Evolutionary conservation across 2,329 filamentous ascomycete species (phyloP), one percentile per base, ranked within the genome.

Genomic region (Diplodia seriata): DNA sequence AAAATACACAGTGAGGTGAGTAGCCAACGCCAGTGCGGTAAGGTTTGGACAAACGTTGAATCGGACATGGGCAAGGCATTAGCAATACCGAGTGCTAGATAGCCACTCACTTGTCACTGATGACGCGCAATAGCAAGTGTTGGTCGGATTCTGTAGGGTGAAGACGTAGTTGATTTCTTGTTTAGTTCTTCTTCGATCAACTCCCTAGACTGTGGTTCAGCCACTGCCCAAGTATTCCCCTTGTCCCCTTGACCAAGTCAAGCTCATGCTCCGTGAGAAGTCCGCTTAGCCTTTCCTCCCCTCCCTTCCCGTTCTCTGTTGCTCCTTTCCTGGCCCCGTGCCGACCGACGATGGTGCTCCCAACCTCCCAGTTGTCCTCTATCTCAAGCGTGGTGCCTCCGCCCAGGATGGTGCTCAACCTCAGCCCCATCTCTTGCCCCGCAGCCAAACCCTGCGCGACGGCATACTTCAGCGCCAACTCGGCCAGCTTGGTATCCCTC

Each of bases 141-240:
- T 9, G 31, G 31, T 9, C 31, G 7, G 31, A 1, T 7, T 33
- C 8, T 33, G 31, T 8, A 33, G 38, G 18, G 23, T 33, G 23
- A 54, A n/a, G 40, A 43, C 18, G 14, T 15, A 43, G 15, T 33
- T 9, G 31, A 47, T 20, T 47, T n/a, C 40, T 9, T 47, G 36
- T 38, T 38, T 12, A 11, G 9, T 20, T 20, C 18, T 20, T 47
- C n/a, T 4, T n/a, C 20, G 18, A 31, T 67, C 43, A 67, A 40
- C 43, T 53, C n/a, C 64, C 64, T 14, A 67, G 64, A 33, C 64
- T 59, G 54, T 67, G 31, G 43, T 67, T 54, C 26, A 67, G 31
- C 64, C 64, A 67, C n/a, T 67, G n/a, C 9, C 64, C 54, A 47
- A 67, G 38, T 40, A 67, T 67, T 7, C 59, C 40, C 31, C 54